Percentiles rank a stretch among this genome's conserved stretches.
phyloP scores from a whole-genome alignment of 164 flowering plant genomes.

The Paratinospora sagittata region DNA sequence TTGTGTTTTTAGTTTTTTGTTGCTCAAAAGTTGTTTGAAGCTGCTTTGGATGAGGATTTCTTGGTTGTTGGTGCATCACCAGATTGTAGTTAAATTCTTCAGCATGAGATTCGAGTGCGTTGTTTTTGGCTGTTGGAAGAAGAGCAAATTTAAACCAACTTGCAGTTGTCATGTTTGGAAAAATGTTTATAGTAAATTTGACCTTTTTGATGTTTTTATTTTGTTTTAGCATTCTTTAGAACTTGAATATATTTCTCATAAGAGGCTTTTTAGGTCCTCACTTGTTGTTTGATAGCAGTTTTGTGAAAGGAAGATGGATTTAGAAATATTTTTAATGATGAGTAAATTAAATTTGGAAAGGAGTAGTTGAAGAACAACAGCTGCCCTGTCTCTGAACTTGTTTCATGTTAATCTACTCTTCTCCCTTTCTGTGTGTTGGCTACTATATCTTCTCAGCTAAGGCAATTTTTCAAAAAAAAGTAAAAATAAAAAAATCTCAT shows the following conservation, averaged over 20 bases:
- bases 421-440: background rate
- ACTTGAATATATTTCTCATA: background rate
- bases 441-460: background rate
- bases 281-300: background rate
- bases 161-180: background rate
- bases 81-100: background rate
- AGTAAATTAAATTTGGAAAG: background rate
- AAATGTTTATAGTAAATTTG: background rate
- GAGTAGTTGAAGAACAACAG: background rate
- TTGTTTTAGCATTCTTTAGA: background rate
- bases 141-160: background rate
- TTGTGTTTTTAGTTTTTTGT: background rate
- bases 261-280: background rate
- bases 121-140: slow-evolving; percentile 4
- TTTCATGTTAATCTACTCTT: background rate
- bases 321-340: background rate
- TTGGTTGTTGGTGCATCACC: background rate
- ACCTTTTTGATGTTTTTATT: background rate
- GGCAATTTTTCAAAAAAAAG: no score
- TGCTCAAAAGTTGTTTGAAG: background rate
- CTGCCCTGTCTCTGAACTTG: background rate
- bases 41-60: background rate
- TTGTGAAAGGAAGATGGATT: background rate
- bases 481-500: background rate
- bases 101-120: background rate